Evolutionary conservation across 176 grass and related monocot genomes (phyloP).

Genomic region (Luzula sylvatica): DNA sequence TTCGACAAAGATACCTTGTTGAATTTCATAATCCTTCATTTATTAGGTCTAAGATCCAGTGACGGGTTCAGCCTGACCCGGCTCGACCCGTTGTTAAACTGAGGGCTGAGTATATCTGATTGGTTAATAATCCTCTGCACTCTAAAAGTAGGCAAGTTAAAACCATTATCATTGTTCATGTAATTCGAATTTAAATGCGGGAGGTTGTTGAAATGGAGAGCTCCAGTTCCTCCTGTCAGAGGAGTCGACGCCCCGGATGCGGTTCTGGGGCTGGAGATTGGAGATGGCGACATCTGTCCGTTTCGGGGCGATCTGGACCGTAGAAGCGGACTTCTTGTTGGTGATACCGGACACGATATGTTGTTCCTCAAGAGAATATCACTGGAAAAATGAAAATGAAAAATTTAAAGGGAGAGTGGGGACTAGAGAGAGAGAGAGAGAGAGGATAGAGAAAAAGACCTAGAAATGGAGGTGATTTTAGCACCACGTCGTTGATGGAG

Average conservation of each 20-base stretch:
- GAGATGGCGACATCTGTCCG: slow-evolving; percentile 85
- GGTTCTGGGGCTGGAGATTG: slow-evolving; percentile 87
- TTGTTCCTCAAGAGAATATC: slow-evolving; percentile 63
- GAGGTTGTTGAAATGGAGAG: slow-evolving; percentile 52
- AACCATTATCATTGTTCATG: slow-evolving; percentile 39
- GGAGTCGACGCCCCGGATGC: slow-evolving; percentile 88
- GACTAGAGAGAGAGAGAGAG: no score
- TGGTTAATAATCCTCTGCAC: slow-evolving; percentile 42
- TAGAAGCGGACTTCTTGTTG: slow-evolving; percentile 69
- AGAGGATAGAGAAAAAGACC: slow-evolving; percentile 22
- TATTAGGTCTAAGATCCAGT: slow-evolving; percentile 40
- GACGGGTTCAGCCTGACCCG: slow-evolving; percentile 51
- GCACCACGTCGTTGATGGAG: slow-evolving; percentile 73
- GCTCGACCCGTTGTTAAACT: slow-evolving; percentile 46
- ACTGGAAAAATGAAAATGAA: slow-evolving; percentile 28
- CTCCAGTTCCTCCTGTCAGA: slow-evolving; percentile 57
- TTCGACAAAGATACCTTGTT: not conserved
- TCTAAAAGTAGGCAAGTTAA: slow-evolving; percentile 35
- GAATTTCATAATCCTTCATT: slow-evolving; percentile 9
- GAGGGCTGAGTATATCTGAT: slow-evolving; percentile 56
- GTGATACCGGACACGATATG: slow-evolving; percentile 97
- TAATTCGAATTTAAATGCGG: slow-evolving; percentile 33
- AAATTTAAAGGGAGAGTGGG: no score
- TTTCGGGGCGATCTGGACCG: slow-evolving; percentile 82
- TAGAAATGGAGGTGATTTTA: slow-evolving; percentile 45